phyloP scores from a whole-genome alignment of 2,329 filamentous ascomycete species.

The Ciborinia camelliae region DNA sequence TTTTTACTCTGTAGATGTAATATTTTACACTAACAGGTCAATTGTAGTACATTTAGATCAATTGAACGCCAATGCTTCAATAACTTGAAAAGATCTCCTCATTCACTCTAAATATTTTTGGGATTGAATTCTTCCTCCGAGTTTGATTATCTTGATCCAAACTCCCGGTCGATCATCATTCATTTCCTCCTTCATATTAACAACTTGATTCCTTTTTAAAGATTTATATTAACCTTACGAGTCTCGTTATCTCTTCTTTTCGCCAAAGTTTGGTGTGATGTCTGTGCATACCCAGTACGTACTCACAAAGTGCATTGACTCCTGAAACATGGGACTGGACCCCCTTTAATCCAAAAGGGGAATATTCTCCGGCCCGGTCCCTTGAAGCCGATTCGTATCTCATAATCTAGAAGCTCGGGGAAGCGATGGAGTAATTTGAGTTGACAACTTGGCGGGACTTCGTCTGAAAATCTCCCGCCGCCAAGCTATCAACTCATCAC shows the following conservation, averaged over 20 bases:
- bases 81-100: not conserved
- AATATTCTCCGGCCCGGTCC: not conserved
- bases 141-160: not conserved
- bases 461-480: not conserved
- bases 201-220: no score
- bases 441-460: not conserved
- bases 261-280: not conserved
- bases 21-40: not conserved
- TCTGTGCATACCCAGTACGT: not conserved
- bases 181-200: no score
- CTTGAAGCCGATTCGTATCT: not conserved
- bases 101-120: not conserved
- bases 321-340: not conserved
- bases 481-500: slow-evolving; percentile 4
- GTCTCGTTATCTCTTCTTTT: not conserved
- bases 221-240: not conserved
- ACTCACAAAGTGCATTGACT: slow-evolving; percentile 1
- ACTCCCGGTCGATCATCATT: not conserved
- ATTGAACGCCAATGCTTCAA: not conserved
- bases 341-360: not conserved
- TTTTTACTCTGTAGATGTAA: not conserved
- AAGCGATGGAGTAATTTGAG: no score
- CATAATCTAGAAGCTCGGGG: not conserved
- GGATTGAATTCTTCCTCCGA: not conserved
- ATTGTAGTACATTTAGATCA: not conserved